These are phyloP conservation scores for Globisporangium spiculum DNA, from an alignment of 352 stramenopile species.

Conservation along the genomic window DNA sequence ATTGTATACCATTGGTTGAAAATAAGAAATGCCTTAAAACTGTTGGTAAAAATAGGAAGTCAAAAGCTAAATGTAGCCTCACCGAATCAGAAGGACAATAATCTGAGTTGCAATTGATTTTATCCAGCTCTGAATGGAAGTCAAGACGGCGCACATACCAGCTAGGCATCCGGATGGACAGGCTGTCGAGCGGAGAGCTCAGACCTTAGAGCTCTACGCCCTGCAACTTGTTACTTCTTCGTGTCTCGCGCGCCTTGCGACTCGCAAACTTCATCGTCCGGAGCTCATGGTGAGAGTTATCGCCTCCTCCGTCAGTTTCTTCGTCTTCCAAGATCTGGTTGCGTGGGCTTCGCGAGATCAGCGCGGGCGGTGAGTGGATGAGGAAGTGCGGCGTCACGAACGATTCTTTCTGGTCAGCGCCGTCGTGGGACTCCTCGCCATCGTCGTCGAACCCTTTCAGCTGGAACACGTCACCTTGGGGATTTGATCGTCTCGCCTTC, in stretches of 20 bases:
- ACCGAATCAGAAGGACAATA: not conserved
- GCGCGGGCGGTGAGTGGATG: constrained; percentile 6
- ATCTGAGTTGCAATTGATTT: not conserved
- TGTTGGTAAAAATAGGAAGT: not conserved
- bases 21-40: not conserved
- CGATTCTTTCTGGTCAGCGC: constrained; percentile 3
- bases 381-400: constrained; percentile 14
- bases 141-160: no score
- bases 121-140: not conserved
- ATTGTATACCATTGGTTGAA: not conserved
- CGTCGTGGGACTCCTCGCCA: not conserved
- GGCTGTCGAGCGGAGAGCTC: not conserved
- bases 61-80: not conserved
- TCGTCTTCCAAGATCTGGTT: not conserved
- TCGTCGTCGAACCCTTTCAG: not conserved
- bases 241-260: not conserved
- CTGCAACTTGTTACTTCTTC: not conserved
- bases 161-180: no score
- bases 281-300: not conserved
- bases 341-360: not conserved
- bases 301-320: not conserved
- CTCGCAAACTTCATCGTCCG: not conserved
- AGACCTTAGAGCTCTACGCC: not conserved
- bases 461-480: not conserved
- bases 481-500: not conserved